Conservation (phyloP, 345 rosid genomes). For the Euclidium syriacum region DNA sequence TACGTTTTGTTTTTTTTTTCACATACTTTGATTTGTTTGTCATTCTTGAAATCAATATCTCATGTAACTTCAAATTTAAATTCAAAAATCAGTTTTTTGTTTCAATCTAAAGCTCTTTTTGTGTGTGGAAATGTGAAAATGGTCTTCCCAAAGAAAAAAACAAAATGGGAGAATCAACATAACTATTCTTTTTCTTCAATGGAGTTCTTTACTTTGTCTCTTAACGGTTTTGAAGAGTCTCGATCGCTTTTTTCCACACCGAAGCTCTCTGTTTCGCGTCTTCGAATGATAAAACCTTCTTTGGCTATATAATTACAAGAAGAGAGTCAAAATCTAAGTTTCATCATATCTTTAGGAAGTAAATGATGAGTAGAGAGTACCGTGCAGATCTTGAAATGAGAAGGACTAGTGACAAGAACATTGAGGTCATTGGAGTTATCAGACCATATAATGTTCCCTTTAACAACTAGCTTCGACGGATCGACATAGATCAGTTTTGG, state of each 20-base stretch:
- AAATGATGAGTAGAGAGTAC: conserved; percentile 38
- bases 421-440: conserved; percentile 78
- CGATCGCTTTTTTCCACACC: conserved; percentile 96
- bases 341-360: background rate
- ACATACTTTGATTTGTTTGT: conserved; percentile 1
- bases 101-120: background rate
- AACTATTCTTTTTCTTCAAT: conserved; percentile 6
- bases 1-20: background rate
- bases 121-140: background rate
- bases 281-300: conserved; percentile 89
- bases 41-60: conserved; percentile 3
- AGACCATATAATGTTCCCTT: conserved; percentile 83
- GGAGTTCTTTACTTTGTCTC: conserved; percentile 28
- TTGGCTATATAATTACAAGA: conserved; percentile 54
- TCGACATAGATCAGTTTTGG: conserved; percentile 86
- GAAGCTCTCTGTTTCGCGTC: conserved; percentile 86
- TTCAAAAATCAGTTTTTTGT: background rate
- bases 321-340: background rate
- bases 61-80: conserved; percentile 7
- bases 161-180: background rate
- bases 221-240: conserved; percentile 81
- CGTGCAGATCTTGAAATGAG: conserved; percentile 80
- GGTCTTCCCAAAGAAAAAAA: background rate
- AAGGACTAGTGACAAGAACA: conserved; percentile 64
- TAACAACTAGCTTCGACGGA: conserved; percentile 65